Conservation (phyloP, 1,139 yeast genomes). For the Suhomyces coccinellae region DNA sequence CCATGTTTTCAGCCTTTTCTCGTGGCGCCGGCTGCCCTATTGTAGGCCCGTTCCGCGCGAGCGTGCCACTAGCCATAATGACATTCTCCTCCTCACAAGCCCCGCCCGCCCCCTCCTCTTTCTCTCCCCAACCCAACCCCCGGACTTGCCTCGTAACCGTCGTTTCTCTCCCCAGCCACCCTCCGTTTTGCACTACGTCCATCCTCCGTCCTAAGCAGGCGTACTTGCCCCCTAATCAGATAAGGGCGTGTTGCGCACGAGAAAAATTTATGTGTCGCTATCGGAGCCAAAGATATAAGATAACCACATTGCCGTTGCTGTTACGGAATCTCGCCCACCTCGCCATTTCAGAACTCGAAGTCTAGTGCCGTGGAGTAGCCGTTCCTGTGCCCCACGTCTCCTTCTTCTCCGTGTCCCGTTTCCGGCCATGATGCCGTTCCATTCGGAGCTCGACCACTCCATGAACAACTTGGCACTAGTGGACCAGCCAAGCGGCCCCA, state of each 20-base stretch:
- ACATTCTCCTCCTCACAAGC: too few species aligned
- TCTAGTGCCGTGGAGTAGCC: too few species aligned
- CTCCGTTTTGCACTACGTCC: too few species aligned
- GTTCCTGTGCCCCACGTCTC: background rate
- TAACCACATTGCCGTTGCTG: background rate
- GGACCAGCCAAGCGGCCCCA: slow-evolving; percentile 5
- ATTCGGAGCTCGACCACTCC: slow-evolving; percentile 10
- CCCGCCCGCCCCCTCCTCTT: too few species aligned
- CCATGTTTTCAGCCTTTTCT: too few species aligned
- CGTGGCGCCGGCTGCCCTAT: too few species aligned
- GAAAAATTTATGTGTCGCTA: slow-evolving; percentile 7
- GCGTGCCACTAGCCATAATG: too few species aligned
- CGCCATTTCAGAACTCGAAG: too few species aligned
- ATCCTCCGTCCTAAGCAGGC: background rate
- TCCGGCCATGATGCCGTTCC: slow-evolving; percentile 11
- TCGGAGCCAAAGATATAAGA: background rate
- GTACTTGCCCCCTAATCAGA: slow-evolving; percentile 5
- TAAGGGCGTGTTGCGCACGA: slow-evolving; percentile 9
- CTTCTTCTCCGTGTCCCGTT: background rate
- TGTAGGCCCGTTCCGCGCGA: too few species aligned
- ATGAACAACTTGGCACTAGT: slow-evolving; percentile 10
- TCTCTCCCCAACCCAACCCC: too few species aligned
- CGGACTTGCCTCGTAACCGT: too few species aligned
- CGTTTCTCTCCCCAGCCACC: background rate
- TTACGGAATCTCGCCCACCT: too few species aligned